These are phyloP conservation scores for Glycine soja DNA, from an alignment of 306 rosid species.

Conservation along the genomic window DNA sequence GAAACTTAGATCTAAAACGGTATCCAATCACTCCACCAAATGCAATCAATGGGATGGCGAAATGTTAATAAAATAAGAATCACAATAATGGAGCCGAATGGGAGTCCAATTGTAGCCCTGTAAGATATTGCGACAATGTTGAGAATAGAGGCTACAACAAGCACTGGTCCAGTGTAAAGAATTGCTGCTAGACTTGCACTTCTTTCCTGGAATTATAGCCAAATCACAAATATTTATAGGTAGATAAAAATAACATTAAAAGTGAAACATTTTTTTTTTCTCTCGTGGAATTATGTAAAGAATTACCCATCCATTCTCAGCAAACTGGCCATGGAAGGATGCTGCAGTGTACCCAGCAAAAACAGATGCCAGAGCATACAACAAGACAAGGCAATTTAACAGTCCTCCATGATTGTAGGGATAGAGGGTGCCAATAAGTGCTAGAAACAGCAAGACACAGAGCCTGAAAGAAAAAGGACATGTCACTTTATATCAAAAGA, in stretches of 20 bases:
- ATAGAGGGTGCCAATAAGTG: conserved; percentile 70
- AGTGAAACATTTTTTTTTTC: conserved; percentile 3
- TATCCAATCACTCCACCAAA: conserved; percentile 86
- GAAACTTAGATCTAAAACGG: conserved; percentile 67
- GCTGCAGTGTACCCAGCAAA: conserved; percentile 80
- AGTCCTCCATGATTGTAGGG: conserved; percentile 87
- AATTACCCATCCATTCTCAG: conserved; percentile 81
- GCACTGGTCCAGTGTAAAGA: conserved; percentile 77
- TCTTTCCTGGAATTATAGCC: conserved; percentile 65
- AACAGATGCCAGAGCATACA: conserved; percentile 66
- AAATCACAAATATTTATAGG: conserved; percentile 31
- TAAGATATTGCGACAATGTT: conserved; percentile 72
- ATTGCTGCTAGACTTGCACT: conserved; percentile 72
- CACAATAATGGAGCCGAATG: conserved; percentile 75
- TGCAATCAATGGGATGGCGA: conserved; percentile 72
- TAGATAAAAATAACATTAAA: neutral
- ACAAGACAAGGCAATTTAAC: conserved; percentile 61
- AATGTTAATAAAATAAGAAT: conserved; percentile 63
- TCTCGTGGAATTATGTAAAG: conserved; percentile 27
- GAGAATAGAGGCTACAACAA: conserved; percentile 63
- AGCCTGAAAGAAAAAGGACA: conserved; percentile 57
- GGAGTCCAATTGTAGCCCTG: conserved; percentile 72
- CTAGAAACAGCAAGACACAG: conserved; percentile 66
- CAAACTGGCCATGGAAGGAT: conserved; percentile 75
- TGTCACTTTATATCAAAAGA: conserved; percentile 9